Base-by-base conservation (phyloP, 805 yeast genomes). In the Nakazawaea ishiwadae region DNA sequence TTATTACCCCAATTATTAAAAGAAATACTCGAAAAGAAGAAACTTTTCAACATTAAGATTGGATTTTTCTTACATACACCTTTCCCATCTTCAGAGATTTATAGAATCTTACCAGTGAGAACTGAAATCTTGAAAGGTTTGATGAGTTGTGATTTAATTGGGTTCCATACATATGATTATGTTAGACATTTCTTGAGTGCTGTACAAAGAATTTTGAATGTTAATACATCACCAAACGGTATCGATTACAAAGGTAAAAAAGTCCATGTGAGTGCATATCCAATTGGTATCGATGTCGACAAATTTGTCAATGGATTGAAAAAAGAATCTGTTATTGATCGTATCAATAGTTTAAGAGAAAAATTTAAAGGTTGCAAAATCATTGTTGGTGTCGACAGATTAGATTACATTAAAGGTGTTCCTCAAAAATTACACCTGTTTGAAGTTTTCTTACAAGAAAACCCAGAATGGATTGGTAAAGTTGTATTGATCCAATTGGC, bases 161-260 rank as follows among this genome's bases (percentile, higher is more conserved):
- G 99, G 0, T 93, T 93, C 74, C 99, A 93, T 62, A 93, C 99
- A n/a, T 95, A 93, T 61, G 99, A 93, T 61, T 93, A 93, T 56
- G 98, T 96, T 10, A 75, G 99, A 52, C 99, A 93, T 68, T 93
- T 95, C 64, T 64, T 95, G 40, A 83, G 95, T 15, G 81, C 96
- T 1, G 96, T 93, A 9, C 81, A 89, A 45, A 73, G 96, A 43
- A 84, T 93, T 15, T 72, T 93, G 40, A 75, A 85, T 46, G 78
- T 89, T 6, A 82, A 81, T 38, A 89, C 97, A 0, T 70, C 84
- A 46, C 99, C 99, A 3, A 90, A 89, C 49, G 96, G 97, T 15
- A 85, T 93, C 15, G 82, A 83, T 47, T 87, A 73, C 57, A 69
- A 79, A 33, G 85, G 87, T 21, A 69, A 91, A 39, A 77, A 78